Conservation (phyloP, 352 stramenopile genomes). For the Phytopythium cucurbitacearum region DNA sequence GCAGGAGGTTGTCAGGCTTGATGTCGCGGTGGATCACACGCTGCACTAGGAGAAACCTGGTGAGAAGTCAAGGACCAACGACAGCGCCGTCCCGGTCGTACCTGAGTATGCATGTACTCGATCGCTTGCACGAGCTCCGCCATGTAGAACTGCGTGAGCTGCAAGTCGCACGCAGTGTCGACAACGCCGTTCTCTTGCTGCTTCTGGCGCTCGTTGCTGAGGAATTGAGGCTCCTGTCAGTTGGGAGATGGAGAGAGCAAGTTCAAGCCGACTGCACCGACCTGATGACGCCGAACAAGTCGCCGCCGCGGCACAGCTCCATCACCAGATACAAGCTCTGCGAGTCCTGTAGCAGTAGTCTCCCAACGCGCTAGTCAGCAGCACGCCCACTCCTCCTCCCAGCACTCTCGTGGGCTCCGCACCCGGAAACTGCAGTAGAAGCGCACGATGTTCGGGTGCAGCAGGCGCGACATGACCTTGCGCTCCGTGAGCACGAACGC, state of each 20-base stretch:
- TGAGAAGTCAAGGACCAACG: conserved; percentile 1
- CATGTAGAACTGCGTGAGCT: conserved; percentile 90
- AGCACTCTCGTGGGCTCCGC: conserved; percentile 10
- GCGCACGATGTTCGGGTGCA: conserved; percentile 85
- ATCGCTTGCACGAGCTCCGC: conserved; percentile 92
- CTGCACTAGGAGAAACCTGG: conserved; percentile 28
- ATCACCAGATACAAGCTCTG: conserved; percentile 89
- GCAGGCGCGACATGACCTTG: conserved; percentile 86
- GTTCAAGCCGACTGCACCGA: conserved; percentile 11
- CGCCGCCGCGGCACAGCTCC: conserved; percentile 79
- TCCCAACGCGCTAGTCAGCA: conserved; percentile 4
- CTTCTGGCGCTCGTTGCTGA: conserved; percentile 44
- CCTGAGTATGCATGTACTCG: conserved; percentile 93
- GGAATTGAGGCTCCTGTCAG: not conserved
- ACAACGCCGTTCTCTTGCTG: conserved; percentile 48
- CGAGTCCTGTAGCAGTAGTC: conserved; percentile 45
- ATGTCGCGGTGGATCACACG: conserved; percentile 96
- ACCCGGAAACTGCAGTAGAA: conserved; percentile 89
- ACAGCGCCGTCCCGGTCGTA: conserved; percentile 10
- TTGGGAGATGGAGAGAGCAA: not conserved
- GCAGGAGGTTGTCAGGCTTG: conserved; percentile 89
- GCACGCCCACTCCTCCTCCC: not conserved
- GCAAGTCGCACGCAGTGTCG: conserved; percentile 60
- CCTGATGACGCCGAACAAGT: conserved; percentile 80
- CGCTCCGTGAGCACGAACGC: conserved; percentile 89